Percentiles rank a stretch among this genome's conserved stretches.
Evolutionary conservation across 495 filamentous ascomycete species (phyloP).

Genomic region (Pyronema domesticum): DNA sequence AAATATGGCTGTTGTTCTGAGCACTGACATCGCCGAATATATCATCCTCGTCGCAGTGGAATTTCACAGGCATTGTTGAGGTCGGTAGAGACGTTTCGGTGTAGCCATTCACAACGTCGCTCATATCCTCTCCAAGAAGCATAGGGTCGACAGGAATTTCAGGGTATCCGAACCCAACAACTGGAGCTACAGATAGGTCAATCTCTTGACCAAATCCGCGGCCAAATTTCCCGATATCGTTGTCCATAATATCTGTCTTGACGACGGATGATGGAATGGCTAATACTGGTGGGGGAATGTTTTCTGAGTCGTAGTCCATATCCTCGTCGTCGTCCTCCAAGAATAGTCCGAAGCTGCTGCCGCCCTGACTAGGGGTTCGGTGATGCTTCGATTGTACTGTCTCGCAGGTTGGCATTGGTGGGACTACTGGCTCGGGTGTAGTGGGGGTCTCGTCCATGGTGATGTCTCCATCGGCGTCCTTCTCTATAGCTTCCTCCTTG

Average conservation of each 20-base stretch:
- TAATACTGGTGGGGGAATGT: constrained; percentile 2
- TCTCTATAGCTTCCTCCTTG: not conserved
- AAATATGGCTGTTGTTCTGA: not conserved
- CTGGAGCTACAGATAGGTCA: not conserved
- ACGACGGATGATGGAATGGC: not conserved
- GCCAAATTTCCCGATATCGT: not conserved
- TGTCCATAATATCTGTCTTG: not conserved
- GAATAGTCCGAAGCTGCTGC: constrained; percentile 10
- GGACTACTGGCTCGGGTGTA: constrained; percentile 1
- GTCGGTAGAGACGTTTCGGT: constrained; percentile 7
- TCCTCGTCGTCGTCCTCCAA: constrained; percentile 10
- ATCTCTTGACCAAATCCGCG: constrained; percentile 3
- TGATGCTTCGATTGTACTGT: constrained; percentile 1
- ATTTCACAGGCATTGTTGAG: constrained; percentile 15
- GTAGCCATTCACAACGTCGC: constrained; percentile 8
- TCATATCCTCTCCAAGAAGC: constrained; percentile 8
- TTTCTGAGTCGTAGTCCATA: constrained; percentile 4
- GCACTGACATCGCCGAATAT: constrained; percentile 6
- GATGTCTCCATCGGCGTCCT: not conserved
- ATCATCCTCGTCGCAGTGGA: constrained; percentile 14
- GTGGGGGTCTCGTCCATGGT: constrained; percentile 2
- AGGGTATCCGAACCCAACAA: not conserved
- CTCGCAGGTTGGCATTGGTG: constrained; percentile 1
- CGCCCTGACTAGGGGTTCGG: constrained; percentile 3
- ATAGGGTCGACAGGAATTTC: constrained; percentile 21